These are phyloP conservation scores for Zea mays DNA, from an alignment of 176 grass and related monocot genomes.

Conservation along the genomic window DNA sequence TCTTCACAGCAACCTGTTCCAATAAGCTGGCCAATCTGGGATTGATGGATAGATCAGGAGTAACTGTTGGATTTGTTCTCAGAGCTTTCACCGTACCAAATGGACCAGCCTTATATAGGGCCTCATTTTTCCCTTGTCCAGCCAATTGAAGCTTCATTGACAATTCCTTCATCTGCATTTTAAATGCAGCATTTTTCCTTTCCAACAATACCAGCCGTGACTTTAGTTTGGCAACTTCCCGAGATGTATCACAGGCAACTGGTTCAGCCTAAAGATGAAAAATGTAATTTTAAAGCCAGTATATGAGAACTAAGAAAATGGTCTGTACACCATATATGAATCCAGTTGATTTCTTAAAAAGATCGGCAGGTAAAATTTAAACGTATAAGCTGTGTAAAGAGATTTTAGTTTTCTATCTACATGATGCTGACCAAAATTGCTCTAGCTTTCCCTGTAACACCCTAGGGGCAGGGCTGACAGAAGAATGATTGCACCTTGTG, in stretches of 20 bases:
- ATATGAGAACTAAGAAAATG: constrained; percentile 15
- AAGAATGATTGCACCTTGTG: not conserved
- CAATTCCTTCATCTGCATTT: constrained; percentile 66
- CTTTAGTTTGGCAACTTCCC: constrained; percentile 48
- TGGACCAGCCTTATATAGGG: constrained; percentile 59
- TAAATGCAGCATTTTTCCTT: constrained; percentile 74
- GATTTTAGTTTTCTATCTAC: constrained; percentile 6
- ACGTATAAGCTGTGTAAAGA: not conserved
- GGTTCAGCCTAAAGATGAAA: constrained; percentile 50
- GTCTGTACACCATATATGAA: not conserved
- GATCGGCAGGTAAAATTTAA: not conserved
- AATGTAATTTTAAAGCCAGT: constrained; percentile 30
- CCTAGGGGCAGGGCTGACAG: not conserved
- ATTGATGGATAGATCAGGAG: constrained; percentile 73
- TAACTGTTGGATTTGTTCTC: constrained; percentile 81
- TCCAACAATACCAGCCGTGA: constrained; percentile 57
- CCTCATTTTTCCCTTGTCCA: constrained; percentile 57
- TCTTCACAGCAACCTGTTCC: constrained; percentile 69
- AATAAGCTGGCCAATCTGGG: constrained; percentile 75
- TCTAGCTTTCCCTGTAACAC: not conserved
- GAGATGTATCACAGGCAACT: constrained; percentile 57
- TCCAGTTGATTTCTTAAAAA: constrained; percentile 4
- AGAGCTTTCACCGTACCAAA: constrained; percentile 91
- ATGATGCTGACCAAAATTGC: constrained; percentile 8
- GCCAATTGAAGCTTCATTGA: constrained; percentile 69